Percentiles rank a stretch among this genome's conserved stretches.
Evolutionary conservation across 768 basidiomycete genomes (phyloP).

Genomic region (Floccularia luteovirens): DNA sequence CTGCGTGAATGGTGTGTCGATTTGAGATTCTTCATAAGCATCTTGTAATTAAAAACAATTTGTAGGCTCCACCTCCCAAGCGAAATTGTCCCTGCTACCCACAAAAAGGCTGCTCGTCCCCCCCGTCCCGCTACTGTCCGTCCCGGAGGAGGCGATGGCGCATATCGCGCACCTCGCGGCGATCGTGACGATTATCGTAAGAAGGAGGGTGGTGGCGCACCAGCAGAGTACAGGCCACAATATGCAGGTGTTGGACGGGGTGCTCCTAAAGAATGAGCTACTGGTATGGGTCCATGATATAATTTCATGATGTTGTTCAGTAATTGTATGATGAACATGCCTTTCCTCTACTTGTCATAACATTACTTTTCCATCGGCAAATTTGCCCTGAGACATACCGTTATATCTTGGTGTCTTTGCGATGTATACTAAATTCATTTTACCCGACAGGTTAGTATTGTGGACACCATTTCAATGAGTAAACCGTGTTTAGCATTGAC

Average conservation of each 20-base stretch:
- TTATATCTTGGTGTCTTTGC: too few relatives aligned
- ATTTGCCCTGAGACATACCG: too few relatives aligned
- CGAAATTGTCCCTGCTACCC: slow-evolving; percentile 96
- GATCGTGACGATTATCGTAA: slow-evolving; percentile 91
- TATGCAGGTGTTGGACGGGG: slow-evolving; percentile 89
- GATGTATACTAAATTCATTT: too few relatives aligned
- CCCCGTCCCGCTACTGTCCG: slow-evolving; percentile 75
- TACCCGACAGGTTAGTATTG: too few relatives aligned
- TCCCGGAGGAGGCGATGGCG: slow-evolving; percentile 64
- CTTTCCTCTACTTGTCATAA: too few relatives aligned
- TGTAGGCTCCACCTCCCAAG: slow-evolving; percentile 84
- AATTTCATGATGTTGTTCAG: neutral
- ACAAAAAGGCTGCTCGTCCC: slow-evolving; percentile 92
- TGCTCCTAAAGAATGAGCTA: slow-evolving; percentile 60
- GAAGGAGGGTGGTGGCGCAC: slow-evolving; percentile 85
- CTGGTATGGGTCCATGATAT: slow-evolving; percentile 4
- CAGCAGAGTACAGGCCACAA: slow-evolving; percentile 83
- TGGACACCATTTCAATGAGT: too few relatives aligned
- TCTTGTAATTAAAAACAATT: neutral
- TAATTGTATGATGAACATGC: neutral
- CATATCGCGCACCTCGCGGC: slow-evolving; percentile 84
- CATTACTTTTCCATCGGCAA: too few relatives aligned
- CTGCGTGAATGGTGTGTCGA: slow-evolving; percentile 75
- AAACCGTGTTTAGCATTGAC: too few relatives aligned
- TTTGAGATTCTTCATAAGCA: neutral